Evolutionary conservation across 2,329 filamentous ascomycete species (phyloP).

Genomic region (Paracoccidioides lutzii): DNA sequence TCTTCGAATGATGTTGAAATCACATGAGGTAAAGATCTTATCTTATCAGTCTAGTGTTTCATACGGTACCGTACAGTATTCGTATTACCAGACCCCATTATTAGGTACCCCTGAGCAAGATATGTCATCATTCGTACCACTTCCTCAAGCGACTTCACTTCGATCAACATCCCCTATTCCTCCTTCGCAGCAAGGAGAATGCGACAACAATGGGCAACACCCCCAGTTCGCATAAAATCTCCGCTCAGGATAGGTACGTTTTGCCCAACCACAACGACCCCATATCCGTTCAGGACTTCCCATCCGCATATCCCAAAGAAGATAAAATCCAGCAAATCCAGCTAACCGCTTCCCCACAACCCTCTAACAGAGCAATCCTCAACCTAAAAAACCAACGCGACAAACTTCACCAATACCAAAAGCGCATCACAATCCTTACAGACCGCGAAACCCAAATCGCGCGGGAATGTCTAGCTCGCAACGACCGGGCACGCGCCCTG

Average conservation of each 20-base stretch:
- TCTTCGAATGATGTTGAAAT: background rate
- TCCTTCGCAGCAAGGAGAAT: constrained; percentile 13
- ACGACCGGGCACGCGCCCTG: constrained; percentile 69
- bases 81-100: background rate
- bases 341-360: constrained; percentile 5
- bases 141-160: background rate
- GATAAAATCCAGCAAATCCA: background rate
- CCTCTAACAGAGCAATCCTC: constrained; percentile 63
- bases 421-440: constrained; percentile 74
- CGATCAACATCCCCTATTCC: background rate
- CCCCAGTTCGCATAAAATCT: constrained; percentile 51
- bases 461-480: constrained; percentile 62
- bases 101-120: background rate
- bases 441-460: constrained; percentile 79
- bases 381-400: constrained; percentile 97
- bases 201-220: constrained; percentile 49
- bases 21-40: constrained; percentile 4
- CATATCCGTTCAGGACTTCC: background rate
- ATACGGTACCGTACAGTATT: constrained; percentile 1
- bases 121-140: background rate
- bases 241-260: constrained; percentile 72
- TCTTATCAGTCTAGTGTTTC: constrained; percentile 5
- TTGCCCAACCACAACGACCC: background rate
- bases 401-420: constrained; percentile 91
- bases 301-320: background rate